Base-by-base conservation (phyloP, 495 filamentous ascomycete genomes). In the Penicillium ochrochloron region DNA sequence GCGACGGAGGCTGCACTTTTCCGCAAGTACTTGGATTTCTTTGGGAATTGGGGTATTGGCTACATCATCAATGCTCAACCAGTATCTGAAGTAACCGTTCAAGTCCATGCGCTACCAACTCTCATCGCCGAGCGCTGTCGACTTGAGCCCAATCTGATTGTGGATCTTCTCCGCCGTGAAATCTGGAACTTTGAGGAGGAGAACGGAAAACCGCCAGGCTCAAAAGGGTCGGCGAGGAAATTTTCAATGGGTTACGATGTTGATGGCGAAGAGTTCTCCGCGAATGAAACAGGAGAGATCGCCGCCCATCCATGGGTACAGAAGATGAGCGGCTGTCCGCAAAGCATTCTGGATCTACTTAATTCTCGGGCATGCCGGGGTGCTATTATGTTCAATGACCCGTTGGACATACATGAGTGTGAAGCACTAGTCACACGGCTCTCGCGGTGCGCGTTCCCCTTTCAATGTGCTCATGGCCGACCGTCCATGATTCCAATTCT, bases 361-460 rank as follows among this genome's bases (percentile, higher is more conserved):
- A 94, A 97, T 67, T 96, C 92, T 6, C 86, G 93, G 42, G 91
- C 95, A 10, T 99, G 95, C 75, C 82, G 95, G 39, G 93, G 86
- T 44, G 92, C 95, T 8, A 91, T 98, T 75, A 99, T 99, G 95
- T 99, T 99, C 78, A 97, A 97, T 67, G 95, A 99, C 69, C 75
- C 74, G 11, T 72, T 98, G 50, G 83, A 79, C 1, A 59, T 79
- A 1, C 82, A 83, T 9, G 86, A 97, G 70, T 97, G 93, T 71
- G 68, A 80, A 51, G 73, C 70, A 15, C 73, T 99, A 19, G 76
- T 97, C 11, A 44, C 65, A 14, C 82, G 81, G 44, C 78, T 99
- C 35, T 83, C 87, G 10, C 69, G 69, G 3, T 96, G 91, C 64
- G 86, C 81, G 1, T 95, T 98, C 70, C 95, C 96, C 7, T 98